Base-by-base conservation (phyloP, 1,284 basidiomycete genomes). In the Naganishia albida region DNA sequence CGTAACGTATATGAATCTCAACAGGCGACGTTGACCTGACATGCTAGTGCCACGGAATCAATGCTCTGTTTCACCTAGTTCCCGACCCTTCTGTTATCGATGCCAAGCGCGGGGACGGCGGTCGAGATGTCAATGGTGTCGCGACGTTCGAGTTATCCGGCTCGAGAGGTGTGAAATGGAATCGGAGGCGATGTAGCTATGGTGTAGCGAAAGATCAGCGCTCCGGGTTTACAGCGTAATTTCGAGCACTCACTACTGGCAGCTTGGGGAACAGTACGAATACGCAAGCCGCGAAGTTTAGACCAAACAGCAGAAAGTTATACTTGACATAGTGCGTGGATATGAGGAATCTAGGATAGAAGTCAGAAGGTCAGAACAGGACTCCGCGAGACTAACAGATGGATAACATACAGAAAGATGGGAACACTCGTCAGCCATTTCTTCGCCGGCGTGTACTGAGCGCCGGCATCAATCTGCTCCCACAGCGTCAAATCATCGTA, bases 401-500 rank as follows among this genome's bases (percentile, higher is more conserved):
- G 18, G 20, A 23, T 44, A 8, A 85, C 93, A 77, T 73, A 97
- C 92, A 99, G 81, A 40, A 85, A 85, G 72, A 98, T 90, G 1
- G 95, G 95, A 10, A 96, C 88, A 65, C 86, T 88, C 64, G 96
- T 87, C 46, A 99, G 82, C 92, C 94, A 99, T 78, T 99, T 99
- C 82, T 95, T 97, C 2, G 95, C 88, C 0, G 95, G 95, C 1
- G 95, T 99, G 80, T 99, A 96, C 74, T 99, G 95, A 0, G 94
- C 95, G 44, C 95, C 95, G 67, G 92, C 89, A 78, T 99, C 95
- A 67, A 99, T 99, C 83, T 99, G 95, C 77, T 99, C 95, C 95
- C 95, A 99, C 28, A 99, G 82, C 0, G 96, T 99, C 54, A 99
- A 84, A 72, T 97, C 91, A 77, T 99, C 95, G 80, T 96, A 99